Evolutionary conservation across 345 rosid genomes (phyloP).

Genomic region (Dipteronia dyeriana): DNA sequence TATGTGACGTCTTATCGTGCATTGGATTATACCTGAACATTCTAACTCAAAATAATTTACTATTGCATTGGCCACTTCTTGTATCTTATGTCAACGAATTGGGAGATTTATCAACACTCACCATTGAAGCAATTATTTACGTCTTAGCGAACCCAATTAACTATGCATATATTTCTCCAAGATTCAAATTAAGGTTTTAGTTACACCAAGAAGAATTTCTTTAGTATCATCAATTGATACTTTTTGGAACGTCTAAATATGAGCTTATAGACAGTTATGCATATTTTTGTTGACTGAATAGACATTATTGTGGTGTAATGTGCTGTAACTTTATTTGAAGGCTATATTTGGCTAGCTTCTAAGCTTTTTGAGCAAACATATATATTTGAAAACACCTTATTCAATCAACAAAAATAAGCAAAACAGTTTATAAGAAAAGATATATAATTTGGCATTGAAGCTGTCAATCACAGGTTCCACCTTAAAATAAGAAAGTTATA

Average conservation of each 20-base stretch:
- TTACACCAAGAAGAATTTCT: neutral
- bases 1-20: neutral
- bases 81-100: neutral
- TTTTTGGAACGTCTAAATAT: neutral
- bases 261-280: neutral
- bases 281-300: neutral
- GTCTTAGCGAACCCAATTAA: neutral
- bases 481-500: neutral
- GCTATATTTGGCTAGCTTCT: neutral
- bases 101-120: neutral
- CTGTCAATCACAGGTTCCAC: neutral
- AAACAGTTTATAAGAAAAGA: neutral
- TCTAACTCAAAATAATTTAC: neutral
- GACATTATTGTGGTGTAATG: neutral
- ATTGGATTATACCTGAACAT: neutral
- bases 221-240: neutral
- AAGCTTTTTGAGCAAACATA: neutral
- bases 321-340: neutral
- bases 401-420: neutral
- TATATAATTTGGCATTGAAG: neutral
- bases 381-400: neutral
- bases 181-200: neutral
- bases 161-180: neutral
- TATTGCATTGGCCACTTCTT: neutral
- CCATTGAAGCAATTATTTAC: neutral